These are phyloP conservation scores for Huiozyma naganishii DNA, from an alignment of 805 yeast species.

Conservation along the genomic window DNA sequence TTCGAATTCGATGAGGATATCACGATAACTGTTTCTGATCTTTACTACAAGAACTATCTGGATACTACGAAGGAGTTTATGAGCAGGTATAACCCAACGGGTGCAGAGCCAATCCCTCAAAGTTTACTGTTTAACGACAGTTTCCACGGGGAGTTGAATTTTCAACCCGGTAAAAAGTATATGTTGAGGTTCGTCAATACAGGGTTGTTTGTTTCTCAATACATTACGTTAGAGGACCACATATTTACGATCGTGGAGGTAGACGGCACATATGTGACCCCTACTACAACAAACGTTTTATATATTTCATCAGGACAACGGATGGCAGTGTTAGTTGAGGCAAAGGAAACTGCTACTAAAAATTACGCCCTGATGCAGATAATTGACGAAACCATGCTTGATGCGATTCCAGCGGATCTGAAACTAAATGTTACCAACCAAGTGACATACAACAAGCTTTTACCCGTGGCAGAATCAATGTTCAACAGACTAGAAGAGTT, in stretches of 20 bases:
- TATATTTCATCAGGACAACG: constrained; percentile 77
- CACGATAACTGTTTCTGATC: constrained; percentile 46
- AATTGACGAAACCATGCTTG: constrained; percentile 60
- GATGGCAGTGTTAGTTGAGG: constrained; percentile 53
- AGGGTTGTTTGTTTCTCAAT: constrained; percentile 69
- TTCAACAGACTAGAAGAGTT: background rate
- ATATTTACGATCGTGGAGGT: constrained; percentile 61
- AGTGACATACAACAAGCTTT: constrained; percentile 37
- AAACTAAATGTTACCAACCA: constrained; percentile 44
- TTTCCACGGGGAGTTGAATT: constrained; percentile 42
- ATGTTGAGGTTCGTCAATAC: constrained; percentile 52
- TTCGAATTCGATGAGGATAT: constrained; percentile 56
- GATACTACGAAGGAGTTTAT: constrained; percentile 39
- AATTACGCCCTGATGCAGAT: constrained; percentile 54
- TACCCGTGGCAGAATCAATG: constrained; percentile 19
- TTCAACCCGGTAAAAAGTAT: constrained; percentile 53
- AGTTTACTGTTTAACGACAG: constrained; percentile 56
- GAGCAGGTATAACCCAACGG: constrained; percentile 67
- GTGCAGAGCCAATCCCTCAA: constrained; percentile 75
- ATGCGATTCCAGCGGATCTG: constrained; percentile 50
- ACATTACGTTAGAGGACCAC: constrained; percentile 57
- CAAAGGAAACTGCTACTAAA: constrained; percentile 37
- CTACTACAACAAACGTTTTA: constrained; percentile 41
- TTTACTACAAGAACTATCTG: constrained; percentile 47
- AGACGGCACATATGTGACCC: constrained; percentile 61